These are phyloP conservation scores for Plasmodium chabaudi DNA, from an alignment of 169 alveolate genomes.

Conservation along the genomic window DNA sequence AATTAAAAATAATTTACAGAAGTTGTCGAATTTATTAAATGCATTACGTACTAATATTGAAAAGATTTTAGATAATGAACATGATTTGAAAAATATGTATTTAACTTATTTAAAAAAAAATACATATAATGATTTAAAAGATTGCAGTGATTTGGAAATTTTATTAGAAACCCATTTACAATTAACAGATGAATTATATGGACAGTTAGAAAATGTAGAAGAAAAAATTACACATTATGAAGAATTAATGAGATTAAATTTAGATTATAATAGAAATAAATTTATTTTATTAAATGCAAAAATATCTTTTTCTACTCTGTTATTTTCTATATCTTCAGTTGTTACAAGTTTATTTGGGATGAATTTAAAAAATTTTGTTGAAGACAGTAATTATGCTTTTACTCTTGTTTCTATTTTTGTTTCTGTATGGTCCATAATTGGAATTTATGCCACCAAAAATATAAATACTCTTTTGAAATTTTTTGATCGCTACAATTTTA, in stretches of 20 bases:
- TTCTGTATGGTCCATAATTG: constrained; percentile 29
- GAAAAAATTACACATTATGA: constrained; percentile 70
- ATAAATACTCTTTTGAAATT: constrained; percentile 36
- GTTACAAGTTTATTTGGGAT: constrained; percentile 63
- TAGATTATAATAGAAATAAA: constrained; percentile 68
- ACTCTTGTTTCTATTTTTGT: constrained; percentile 24
- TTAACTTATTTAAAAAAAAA: constrained; percentile 18
- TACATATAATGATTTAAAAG: constrained; percentile 4
- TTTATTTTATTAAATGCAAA: constrained; percentile 57
- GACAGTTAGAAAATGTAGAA: constrained; percentile 58
- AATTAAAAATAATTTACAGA: constrained; percentile 49
- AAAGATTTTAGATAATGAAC: constrained; percentile 30
- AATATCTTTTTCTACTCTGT: constrained; percentile 48
- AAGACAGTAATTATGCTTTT: constrained; percentile 53
- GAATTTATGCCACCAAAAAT: constrained; percentile 31
- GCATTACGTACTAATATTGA: constrained; percentile 49
- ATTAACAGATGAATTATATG: constrained; percentile 57
- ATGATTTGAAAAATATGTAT: constrained; percentile 61
- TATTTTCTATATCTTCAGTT: constrained; percentile 49
- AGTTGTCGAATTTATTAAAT: constrained; percentile 51
- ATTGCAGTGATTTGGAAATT: constrained; percentile 43
- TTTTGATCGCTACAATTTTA: constrained; percentile 20
- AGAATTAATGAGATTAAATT: constrained; percentile 56
- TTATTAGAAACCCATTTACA: constrained; percentile 66
- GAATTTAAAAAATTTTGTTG: constrained; percentile 60